A percentile compares a stretch with the other conserved stretches of the same genome.
phyloP scores from a whole-genome alignment of 2,329 filamentous ascomycete species.

The Fusarium citri region DNA sequence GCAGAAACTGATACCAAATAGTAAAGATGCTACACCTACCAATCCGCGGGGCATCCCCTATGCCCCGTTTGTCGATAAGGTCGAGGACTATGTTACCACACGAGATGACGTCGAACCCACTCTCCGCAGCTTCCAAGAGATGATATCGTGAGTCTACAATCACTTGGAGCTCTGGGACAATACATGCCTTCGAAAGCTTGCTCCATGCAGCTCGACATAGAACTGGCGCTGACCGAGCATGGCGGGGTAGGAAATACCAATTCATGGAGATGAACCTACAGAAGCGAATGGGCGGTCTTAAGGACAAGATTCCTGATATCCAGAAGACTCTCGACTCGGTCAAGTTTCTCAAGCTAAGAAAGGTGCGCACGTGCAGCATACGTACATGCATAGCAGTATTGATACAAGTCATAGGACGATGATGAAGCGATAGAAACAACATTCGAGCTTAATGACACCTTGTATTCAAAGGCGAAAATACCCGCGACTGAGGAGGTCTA shows the following conservation, averaged over 20 bases:
- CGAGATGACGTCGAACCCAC: conserved; percentile 84
- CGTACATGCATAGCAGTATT: conserved; percentile 19
- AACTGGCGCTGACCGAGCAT: conserved; percentile 34
- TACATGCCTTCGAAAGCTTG: conserved; percentile 20
- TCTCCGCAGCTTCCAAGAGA: conserved; percentile 87
- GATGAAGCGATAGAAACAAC: conserved; percentile 85
- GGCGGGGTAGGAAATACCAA: conserved; percentile 86
- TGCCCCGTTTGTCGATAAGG: conserved; percentile 87
- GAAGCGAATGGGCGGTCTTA: conserved; percentile 81
- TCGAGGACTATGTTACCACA: conserved; percentile 86
- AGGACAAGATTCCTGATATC: conserved; percentile 97
- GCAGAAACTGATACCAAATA: conserved; percentile 41
- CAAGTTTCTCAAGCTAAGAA: conserved; percentile 81
- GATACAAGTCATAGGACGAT: conserved; percentile 55
- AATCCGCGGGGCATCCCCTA: conserved; percentile 87
- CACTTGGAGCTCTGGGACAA: conserved; percentile 15
- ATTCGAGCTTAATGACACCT: conserved; percentile 95
- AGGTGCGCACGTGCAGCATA: conserved; percentile 59
- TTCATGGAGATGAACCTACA: conserved; percentile 98
- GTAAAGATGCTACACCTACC: conserved; percentile 66
- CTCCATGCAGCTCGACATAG: conserved; percentile 1
- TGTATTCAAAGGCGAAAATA: conserved; percentile 89
- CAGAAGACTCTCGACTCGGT: conserved; percentile 95
- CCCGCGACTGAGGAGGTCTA: conserved; percentile 91
- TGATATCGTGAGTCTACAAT: conserved; percentile 79